Percentiles rank a stretch among this genome's conserved stretches.
These are phyloP conservation scores for Debaryomyces psychrophilus DNA, from an alignment of 1,139 yeast species.

Conservation along the genomic window DNA sequence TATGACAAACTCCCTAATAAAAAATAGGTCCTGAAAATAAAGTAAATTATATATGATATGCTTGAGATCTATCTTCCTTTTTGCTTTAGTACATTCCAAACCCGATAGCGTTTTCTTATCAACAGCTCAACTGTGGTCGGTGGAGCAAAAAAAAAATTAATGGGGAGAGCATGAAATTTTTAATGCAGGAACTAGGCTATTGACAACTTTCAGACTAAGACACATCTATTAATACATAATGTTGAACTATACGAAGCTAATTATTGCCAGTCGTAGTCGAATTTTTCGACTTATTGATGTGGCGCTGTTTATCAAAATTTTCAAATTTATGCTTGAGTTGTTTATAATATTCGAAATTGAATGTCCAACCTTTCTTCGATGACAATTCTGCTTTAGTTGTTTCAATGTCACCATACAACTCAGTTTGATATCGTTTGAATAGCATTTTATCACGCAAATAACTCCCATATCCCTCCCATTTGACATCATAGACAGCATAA, in stretches of 20 bases:
- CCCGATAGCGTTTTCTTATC: background rate
- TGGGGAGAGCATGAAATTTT: background rate
- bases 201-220: too few relatives aligned
- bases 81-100: slow-evolving; percentile 1
- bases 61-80: background rate
- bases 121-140: background rate
- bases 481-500: slow-evolving; percentile 56
- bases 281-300: background rate
- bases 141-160: background rate
- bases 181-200: background rate
- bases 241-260: background rate
- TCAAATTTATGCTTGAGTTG: slow-evolving; percentile 29
- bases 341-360: slow-evolving; percentile 32
- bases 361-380: slow-evolving; percentile 35
- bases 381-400: slow-evolving; percentile 20
- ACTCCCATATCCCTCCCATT: slow-evolving; percentile 46
- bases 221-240: slow-evolving; percentile 1
- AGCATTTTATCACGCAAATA: slow-evolving; percentile 34
- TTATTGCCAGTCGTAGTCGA: background rate
- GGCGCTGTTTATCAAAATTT: slow-evolving; percentile 1
- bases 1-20: background rate
- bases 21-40: background rate
- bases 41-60: background rate
- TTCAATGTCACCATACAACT: slow-evolving; percentile 29
- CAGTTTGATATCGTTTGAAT: slow-evolving; percentile 34